phyloP scores from a whole-genome alignment of 176 grass and related monocot genomes.

The Eremochloa ophiuroides region DNA sequence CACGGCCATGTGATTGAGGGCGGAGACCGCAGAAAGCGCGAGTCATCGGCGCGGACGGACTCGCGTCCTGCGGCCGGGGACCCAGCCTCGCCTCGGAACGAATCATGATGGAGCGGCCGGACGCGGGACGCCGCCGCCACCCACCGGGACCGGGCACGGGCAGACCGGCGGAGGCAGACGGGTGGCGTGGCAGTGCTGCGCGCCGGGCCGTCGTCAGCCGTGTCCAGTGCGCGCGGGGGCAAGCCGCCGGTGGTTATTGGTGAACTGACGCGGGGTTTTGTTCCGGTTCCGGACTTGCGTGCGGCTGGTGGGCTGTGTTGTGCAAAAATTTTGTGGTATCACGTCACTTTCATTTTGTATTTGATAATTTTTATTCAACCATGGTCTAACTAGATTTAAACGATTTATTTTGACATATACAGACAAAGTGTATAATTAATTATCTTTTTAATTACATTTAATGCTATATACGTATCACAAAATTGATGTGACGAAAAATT shows the following conservation, averaged over 20 bases:
- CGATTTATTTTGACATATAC: no score
- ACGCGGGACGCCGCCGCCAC: background rate
- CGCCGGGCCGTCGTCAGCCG: background rate
- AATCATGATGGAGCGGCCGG: background rate
- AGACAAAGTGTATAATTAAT: no score
- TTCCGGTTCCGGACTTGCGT: background rate
- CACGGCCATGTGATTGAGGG: constrained; percentile 34
- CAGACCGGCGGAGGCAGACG: background rate
- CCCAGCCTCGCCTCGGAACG: background rate
- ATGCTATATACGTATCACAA: no score
- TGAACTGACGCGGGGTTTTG: background rate
- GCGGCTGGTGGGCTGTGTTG: no score
- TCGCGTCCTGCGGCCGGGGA: background rate
- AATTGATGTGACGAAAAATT: no score
- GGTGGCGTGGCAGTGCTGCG: background rate
- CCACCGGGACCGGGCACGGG: no score
- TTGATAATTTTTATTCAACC: no score
- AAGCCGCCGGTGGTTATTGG: background rate
- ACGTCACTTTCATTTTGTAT: no score
- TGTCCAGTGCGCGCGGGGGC: background rate
- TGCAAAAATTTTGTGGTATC: no score
- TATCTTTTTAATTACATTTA: no score
- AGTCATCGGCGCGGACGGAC: constrained; percentile 10
- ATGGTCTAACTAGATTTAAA: no score
- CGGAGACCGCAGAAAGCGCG: constrained; percentile 22